A percentile compares a stretch with the other conserved stretches of the same genome.
Evolutionary conservation across 306 rosid genomes (phyloP).

Genomic region (Styphnolobium japonicum): DNA sequence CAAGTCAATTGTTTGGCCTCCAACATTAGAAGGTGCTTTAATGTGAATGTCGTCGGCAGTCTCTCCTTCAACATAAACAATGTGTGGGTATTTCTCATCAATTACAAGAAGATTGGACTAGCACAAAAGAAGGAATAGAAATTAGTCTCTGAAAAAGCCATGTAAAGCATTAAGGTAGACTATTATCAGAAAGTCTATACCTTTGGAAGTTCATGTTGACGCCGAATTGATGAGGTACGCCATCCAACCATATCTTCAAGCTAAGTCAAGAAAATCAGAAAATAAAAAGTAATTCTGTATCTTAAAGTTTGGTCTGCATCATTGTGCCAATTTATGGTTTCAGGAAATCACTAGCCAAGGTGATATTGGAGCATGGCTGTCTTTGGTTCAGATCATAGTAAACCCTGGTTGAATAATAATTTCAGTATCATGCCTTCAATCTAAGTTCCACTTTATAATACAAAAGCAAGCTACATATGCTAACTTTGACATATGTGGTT

Average conservation of each 20-base stretch:
- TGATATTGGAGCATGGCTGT: neutral
- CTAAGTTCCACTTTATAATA: neutral
- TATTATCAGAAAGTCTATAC: conserved; percentile 39
- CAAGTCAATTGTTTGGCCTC: conserved; percentile 44
- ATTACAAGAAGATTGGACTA: conserved; percentile 70
- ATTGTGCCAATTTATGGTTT: conserved; percentile 11
- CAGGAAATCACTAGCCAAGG: conserved; percentile 9
- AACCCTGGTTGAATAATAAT: neutral
- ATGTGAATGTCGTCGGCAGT: conserved; percentile 17
- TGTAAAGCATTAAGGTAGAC: neutral
- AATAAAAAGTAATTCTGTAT: neutral
- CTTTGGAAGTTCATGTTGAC: conserved; percentile 93
- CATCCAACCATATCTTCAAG: conserved; percentile 94
- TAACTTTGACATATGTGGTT: neutral
- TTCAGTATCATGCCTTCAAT: neutral
- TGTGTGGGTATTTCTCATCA: conserved; percentile 75
- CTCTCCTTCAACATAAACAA: conserved; percentile 59
- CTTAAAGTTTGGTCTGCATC: conserved; percentile 2
- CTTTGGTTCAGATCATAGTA: neutral
- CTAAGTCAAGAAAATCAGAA: conserved; percentile 49
- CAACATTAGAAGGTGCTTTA: conserved; percentile 34
- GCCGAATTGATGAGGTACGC: conserved; percentile 98
- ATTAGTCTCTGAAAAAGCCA: conserved; percentile 23
- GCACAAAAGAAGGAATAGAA: conserved; percentile 26
- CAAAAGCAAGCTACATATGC: conserved; percentile 10